Evolutionary conservation across 2,329 filamentous ascomycete genomes (phyloP).

Genomic region (Cladosporium sp.): DNA sequence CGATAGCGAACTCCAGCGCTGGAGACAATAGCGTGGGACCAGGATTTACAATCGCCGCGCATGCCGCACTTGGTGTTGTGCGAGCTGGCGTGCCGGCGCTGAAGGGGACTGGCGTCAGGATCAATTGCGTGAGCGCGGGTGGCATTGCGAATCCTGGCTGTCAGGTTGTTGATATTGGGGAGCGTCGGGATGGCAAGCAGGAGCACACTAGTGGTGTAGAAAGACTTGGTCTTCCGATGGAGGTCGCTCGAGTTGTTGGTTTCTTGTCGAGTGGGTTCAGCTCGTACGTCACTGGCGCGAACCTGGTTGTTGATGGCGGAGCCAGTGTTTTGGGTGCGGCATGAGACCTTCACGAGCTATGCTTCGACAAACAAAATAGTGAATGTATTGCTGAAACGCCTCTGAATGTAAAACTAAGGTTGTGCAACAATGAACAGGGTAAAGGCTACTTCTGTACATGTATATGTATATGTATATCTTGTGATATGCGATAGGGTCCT

Average conservation of each 20-base stretch:
- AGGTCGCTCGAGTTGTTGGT: constrained; percentile 61
- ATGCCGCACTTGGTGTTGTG: constrained; percentile 63
- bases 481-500: neutral
- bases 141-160: constrained; percentile 49
- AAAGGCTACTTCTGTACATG: too few relatives aligned
- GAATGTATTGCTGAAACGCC: too few relatives aligned
- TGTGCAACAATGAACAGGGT: too few relatives aligned
- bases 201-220: constrained; percentile 58
- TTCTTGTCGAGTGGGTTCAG: constrained; percentile 65
- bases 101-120: constrained; percentile 59
- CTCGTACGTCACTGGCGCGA: constrained; percentile 62
- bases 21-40: constrained; percentile 62
- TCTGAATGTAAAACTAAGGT: too few relatives aligned
- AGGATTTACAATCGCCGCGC: constrained; percentile 60
- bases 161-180: constrained; percentile 51
- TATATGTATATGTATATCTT: too few relatives aligned
- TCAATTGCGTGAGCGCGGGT: constrained; percentile 55
- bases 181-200: constrained; percentile 42
- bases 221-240: constrained; percentile 57
- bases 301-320: constrained; percentile 63
- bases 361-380: too few relatives aligned
- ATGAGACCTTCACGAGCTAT: neutral
- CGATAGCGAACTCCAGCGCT: constrained; percentile 51
- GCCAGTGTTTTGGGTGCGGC: constrained; percentile 40
- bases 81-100: constrained; percentile 57